Evolutionary conservation across 164 flowering plant genomes (phyloP), one percentile per base, ranked within the genome.

Genomic region (Nymphaea thermarum): DNA sequence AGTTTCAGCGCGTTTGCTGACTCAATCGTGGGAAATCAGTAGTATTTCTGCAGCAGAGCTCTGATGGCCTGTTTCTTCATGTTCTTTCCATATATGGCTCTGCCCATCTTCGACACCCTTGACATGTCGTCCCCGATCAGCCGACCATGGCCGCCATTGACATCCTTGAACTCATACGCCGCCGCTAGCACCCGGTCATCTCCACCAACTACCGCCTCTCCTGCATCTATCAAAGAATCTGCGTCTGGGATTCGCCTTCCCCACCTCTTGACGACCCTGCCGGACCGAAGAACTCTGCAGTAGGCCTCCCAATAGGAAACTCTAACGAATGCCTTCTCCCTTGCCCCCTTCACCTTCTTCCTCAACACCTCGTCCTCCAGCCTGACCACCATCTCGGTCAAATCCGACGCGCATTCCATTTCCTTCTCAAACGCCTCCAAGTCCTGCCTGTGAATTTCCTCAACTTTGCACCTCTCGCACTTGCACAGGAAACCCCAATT

Each of bases 391-490:
- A 71, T 75, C 47, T 63, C 69, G 1, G 88, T 92, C 55, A 65
- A 71, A 45, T 89, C 97, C 4, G 79, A 66, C 36, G 86, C 91
- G 64, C 74, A 80, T 42, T 82, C 90, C 16, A 81, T 44, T 4
- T 71, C 82, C n/a, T 76, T 71, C 73, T 86, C 87, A 42, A 86
- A 71, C 73, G 90, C 96, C 44, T 69, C 78, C 63, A 87, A 69
- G 62, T 80, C 91, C 60, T 77, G 79, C 47, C 76, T 81, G 2
- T 47, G 65, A 25, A 83, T 15, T 10, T 80, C 86, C 74, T 94
- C 99, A 69, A 82, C 84, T 71, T 74, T 79, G 81, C 99, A 94
- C 71, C 97, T 85, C 79, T 73, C 82, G 68, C 99, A 91, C 12
- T 61, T 60, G 63, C 97, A 94, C 1, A 51, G 16, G 69, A 94